Conservation (phyloP, 164 flowering plant species). For the Amborella trichopoda region DNA sequence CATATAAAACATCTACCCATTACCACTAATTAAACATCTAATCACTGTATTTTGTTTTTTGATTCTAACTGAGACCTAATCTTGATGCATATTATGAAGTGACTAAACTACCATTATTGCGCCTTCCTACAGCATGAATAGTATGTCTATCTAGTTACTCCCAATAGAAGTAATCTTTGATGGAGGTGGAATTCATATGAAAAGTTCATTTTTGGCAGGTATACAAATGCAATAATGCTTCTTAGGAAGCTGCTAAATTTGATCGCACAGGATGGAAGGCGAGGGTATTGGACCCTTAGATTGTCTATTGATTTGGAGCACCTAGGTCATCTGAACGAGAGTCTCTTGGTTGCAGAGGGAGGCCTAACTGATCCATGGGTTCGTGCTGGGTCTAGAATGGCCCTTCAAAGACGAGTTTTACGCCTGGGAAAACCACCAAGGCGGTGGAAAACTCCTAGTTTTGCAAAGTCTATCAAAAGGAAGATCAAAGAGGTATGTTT, state of each 20-base stretch:
- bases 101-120: too few relatives aligned
- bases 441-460: conserved; percentile 84
- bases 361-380: conserved; percentile 79
- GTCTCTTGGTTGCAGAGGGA: conserved; percentile 78
- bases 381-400: conserved; percentile 86
- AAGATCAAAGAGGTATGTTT: conserved; percentile 79
- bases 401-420: conserved; percentile 75
- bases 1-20: too few relatives aligned
- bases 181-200: background rate
- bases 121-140: too few relatives aligned
- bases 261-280: conserved; percentile 53
- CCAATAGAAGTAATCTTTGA: background rate
- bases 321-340: conserved; percentile 49
- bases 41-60: too few relatives aligned
- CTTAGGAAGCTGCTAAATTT: conserved; percentile 34
- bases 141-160: too few relatives aligned
- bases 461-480: conserved; percentile 41
- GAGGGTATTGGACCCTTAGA: conserved; percentile 89
- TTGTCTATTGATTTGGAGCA: conserved; percentile 85
- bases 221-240: conserved; percentile 51
- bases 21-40: too few relatives aligned
- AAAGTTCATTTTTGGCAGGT: conserved; percentile 30
- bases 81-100: too few relatives aligned
- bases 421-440: conserved; percentile 94
- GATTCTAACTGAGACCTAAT: too few relatives aligned